A percentile compares a stretch with the other conserved stretches of the same genome.
phyloP scores from a whole-genome alignment of 2,329 filamentous ascomycete genomes.

The Colletotrichum endophyticum region DNA sequence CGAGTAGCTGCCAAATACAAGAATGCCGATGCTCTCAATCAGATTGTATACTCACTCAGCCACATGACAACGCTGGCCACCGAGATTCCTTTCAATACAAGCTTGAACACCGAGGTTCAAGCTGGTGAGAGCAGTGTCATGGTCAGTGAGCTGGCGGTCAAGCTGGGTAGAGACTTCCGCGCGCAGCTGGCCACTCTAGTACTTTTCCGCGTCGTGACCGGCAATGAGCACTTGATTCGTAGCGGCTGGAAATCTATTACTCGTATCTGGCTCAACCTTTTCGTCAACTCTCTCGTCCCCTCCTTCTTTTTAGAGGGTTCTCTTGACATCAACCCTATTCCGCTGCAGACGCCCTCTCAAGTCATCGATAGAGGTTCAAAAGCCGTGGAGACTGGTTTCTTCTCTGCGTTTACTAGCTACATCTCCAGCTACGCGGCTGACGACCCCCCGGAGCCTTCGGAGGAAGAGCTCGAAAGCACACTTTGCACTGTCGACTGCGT shows the following conservation, averaged over 20 bases:
- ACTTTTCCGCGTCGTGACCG: slow-evolving; percentile 89
- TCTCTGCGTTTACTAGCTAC: slow-evolving; percentile 94
- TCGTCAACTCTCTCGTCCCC: slow-evolving; percentile 91
- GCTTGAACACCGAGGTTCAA: slow-evolving; percentile 94
- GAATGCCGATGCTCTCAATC: slow-evolving; percentile 85
- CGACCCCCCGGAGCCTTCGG: slow-evolving; percentile 95
- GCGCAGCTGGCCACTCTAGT: slow-evolving; percentile 93
- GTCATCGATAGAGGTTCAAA: slow-evolving; percentile 88
- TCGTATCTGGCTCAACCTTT: slow-evolving; percentile 92
- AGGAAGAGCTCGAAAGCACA: slow-evolving; percentile 96
- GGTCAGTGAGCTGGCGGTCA: slow-evolving; percentile 97
- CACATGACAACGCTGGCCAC: slow-evolving; percentile 89
- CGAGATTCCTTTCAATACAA: slow-evolving; percentile 77
- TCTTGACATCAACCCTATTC: slow-evolving; percentile 80
- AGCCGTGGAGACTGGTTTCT: slow-evolving; percentile 80
- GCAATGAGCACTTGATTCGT: slow-evolving; percentile 78
- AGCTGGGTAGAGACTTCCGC: slow-evolving; percentile 91
- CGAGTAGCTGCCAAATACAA: slow-evolving; percentile 87
- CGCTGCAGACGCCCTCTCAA: slow-evolving; percentile 88
- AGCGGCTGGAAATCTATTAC: slow-evolving; percentile 85
- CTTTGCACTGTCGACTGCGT: slow-evolving; percentile 94
- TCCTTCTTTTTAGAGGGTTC: slow-evolving; percentile 73
- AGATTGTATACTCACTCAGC: slow-evolving; percentile 88
- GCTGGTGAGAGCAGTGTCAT: slow-evolving; percentile 91
- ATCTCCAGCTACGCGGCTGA: slow-evolving; percentile 99